phyloP scores from a whole-genome alignment of 1,139 yeast species.

The Debaryomycetaceae sp. region DNA sequence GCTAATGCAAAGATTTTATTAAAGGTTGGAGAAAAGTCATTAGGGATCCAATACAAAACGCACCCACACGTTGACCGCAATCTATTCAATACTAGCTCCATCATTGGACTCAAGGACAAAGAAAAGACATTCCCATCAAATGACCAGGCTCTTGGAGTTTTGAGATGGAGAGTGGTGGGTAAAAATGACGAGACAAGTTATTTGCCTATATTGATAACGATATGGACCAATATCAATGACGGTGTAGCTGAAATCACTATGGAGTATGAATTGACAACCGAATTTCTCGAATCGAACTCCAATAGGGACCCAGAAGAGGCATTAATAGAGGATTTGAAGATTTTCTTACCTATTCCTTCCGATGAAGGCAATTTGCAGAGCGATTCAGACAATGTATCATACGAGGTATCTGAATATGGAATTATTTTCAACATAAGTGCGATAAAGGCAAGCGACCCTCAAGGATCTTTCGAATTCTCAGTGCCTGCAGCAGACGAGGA shows the following conservation, averaged over 20 bases:
- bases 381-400: constrained; percentile 45
- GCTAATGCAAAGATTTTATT: constrained; percentile 66
- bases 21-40: constrained; percentile 41
- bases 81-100: constrained; percentile 53
- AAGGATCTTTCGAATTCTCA: constrained; percentile 78
- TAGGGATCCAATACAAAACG: constrained; percentile 75
- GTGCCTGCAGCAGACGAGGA: constrained; percentile 79
- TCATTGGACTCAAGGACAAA: constrained; percentile 73
- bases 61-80: constrained; percentile 93
- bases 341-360: constrained; percentile 64
- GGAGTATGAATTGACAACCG: constrained; percentile 69
- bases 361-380: constrained; percentile 54
- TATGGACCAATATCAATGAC: constrained; percentile 77
- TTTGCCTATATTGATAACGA: constrained; percentile 73
- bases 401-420: constrained; percentile 58
- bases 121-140: constrained; percentile 84
- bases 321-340: constrained; percentile 51
- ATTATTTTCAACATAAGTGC: constrained; percentile 50
- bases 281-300: constrained; percentile 32
- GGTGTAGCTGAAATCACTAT: constrained; percentile 71
- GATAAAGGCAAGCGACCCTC: constrained; percentile 48
- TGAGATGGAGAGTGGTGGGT: constrained; percentile 82
- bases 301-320: constrained; percentile 25
- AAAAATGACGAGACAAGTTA: constrained; percentile 54
- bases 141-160: constrained; percentile 84